phyloP scores from a whole-genome alignment of 345 rosid species.

The Conringia planisiliqua region DNA sequence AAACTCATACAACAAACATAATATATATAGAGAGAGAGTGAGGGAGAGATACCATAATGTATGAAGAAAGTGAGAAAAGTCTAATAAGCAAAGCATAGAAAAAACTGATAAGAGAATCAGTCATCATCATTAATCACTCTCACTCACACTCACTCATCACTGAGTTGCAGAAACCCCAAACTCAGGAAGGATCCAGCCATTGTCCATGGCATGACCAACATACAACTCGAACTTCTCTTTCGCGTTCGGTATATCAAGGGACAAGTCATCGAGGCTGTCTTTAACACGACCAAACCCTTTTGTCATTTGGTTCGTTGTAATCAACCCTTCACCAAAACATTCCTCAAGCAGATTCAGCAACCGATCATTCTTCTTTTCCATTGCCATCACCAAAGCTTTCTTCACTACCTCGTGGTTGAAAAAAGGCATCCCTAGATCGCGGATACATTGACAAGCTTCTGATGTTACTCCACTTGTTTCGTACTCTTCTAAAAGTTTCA shows the following conservation, averaged over 20 bases:
- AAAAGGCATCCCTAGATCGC: conserved; percentile 96
- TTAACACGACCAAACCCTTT: conserved; percentile 83
- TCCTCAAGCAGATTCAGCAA: conserved; percentile 81
- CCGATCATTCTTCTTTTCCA: conserved; percentile 97
- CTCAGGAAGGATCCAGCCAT: conserved; percentile 73
- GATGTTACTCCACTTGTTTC: conserved; percentile 82
- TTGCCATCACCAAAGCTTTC: conserved; percentile 98
- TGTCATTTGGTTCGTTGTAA: conserved; percentile 88
- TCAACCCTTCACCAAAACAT: conserved; percentile 83
- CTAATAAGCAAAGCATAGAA: conserved; percentile 29
- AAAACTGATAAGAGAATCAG: conserved; percentile 21
- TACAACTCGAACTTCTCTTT: conserved; percentile 73
- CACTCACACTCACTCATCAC: conserved; percentile 17
- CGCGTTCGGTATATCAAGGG: conserved; percentile 93
- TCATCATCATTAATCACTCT: conserved; percentile 18
- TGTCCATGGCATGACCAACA: conserved; percentile 58
- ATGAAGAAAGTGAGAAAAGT: conserved; percentile 2
- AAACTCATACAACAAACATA: background rate
- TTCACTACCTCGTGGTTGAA: conserved; percentile 98
- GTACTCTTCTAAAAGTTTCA: conserved; percentile 87
- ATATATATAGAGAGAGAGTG: background rate
- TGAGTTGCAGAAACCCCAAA: conserved; percentile 40
- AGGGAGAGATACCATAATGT: background rate
- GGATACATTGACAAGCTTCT: conserved; percentile 98
- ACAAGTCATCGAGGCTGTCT: conserved; percentile 92